Evolutionary conservation across 768 basidiomycete genomes (phyloP), one percentile per base, ranked within the genome.

Genomic region (Daedalea quercina): DNA sequence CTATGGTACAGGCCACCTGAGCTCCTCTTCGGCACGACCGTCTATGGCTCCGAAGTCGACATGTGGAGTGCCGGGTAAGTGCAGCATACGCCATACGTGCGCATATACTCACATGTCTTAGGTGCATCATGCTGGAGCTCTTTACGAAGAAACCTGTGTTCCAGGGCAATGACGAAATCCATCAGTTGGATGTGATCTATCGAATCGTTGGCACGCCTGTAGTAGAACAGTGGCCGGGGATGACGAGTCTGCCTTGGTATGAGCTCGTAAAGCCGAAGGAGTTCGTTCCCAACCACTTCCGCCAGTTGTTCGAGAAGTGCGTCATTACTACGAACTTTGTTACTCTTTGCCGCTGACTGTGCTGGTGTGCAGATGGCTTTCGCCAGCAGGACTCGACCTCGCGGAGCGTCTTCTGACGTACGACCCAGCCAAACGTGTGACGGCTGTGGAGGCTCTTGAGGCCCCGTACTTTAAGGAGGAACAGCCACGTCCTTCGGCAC

Each of bases 61-160:
- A 96, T 98, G 86, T 99, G 96, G 96, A 95, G 93, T 67, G 96
- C 96, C 40, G 96, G 96, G 93, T 95, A 70, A 60, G 78, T 31
- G 11, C 11, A 11, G 70, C 28, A 37, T 12, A 33, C 34, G 31
- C 47, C 24, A 43, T 51, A 24, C 23, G 6, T 34, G 52, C 35
- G 35, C 19, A 50, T 50, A 54, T 56, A 28, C 50, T 8, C 17
- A 42, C 47, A 35, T 42, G n/a, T 50, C 37, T 3, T 3, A 98
- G 94, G 42, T 98, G 96, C 68, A 99, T 99, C 61, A 97, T 98
- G 87, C 81, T 99, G 43, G 96, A 99, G 68, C 76, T 99, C 12
- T 98, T 90, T 69, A 89, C 88, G 15, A 92, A 91, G 68, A 94
- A 90, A 63, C 94, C 95, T 0, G 78, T 96, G n/a, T 99, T 99